Conservation (phyloP, 768 basidiomycete species). For the Heimioporus sp. region DNA sequence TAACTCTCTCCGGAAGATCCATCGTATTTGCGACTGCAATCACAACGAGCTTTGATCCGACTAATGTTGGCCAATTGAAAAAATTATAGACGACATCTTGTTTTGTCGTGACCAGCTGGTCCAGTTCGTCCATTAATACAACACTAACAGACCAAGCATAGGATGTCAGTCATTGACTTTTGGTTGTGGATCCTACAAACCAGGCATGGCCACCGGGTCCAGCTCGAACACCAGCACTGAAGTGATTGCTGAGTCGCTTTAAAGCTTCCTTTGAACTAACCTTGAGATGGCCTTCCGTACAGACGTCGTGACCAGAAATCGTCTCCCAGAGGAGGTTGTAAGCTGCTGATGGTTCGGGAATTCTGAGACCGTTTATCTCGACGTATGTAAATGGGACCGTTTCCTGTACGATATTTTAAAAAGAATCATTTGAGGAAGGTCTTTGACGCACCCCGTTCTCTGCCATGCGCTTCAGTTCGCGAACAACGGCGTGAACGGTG, state of each 20-base stretch:
- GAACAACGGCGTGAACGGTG: slow-evolving; percentile 90
- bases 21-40: slow-evolving; percentile 98
- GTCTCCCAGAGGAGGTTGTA: slow-evolving; percentile 93
- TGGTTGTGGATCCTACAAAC: slow-evolving; percentile 42
- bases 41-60: slow-evolving; percentile 86
- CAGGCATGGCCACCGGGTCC: slow-evolving; percentile 88
- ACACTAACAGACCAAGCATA: slow-evolving; percentile 51
- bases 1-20: slow-evolving; percentile 93
- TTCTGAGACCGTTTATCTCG: slow-evolving; percentile 94
- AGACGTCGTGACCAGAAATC: slow-evolving; percentile 75
- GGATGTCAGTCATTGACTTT: not conserved
- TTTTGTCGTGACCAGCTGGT: slow-evolving; percentile 92
- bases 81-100: slow-evolving; percentile 99
- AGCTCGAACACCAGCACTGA: slow-evolving; percentile 57
- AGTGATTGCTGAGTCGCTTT: slow-evolving; percentile 73
- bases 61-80: slow-evolving; percentile 98
- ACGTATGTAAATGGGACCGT: slow-evolving; percentile 93
- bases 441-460: slow-evolving; percentile 59
- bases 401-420: slow-evolving; percentile 54
- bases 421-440: not conserved
- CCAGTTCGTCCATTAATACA: slow-evolving; percentile 97
- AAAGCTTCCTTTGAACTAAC: slow-evolving; percentile 81
- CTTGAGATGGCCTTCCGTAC: slow-evolving; percentile 58
- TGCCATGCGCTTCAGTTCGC: slow-evolving; percentile 88
- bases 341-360: slow-evolving; percentile 90